These are phyloP conservation scores for Polyporus tsugae DNA, from an alignment of 1,284 basidiomycete genomes.

Conservation along the genomic window DNA sequence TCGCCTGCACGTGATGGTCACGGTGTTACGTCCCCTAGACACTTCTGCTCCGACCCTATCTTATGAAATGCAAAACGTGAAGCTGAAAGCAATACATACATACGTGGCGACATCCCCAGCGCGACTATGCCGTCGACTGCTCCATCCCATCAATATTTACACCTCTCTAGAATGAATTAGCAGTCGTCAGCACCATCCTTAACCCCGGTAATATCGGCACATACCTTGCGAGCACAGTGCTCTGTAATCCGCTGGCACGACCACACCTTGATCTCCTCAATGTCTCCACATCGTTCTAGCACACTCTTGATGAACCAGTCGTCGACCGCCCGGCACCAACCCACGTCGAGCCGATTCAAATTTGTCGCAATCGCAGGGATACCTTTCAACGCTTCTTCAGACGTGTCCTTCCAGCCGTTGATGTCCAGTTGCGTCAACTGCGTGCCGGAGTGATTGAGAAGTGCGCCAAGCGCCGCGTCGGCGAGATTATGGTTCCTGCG, in stretches of 20 bases:
- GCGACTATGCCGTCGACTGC: constrained; percentile 8
- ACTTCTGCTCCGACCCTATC: no score
- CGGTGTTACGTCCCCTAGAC: no score
- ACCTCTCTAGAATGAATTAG: constrained; percentile 45
- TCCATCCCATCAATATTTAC: constrained; percentile 58
- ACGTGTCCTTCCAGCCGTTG: constrained; percentile 78
- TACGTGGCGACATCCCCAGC: no score
- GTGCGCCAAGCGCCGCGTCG: constrained; percentile 63
- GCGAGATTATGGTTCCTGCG: constrained; percentile 70
- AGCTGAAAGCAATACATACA: neutral
- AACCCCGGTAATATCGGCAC: constrained; percentile 4
- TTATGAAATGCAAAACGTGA: neutral
- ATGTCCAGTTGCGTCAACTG: constrained; percentile 75
- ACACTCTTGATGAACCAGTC: constrained; percentile 84
- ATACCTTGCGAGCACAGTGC: constrained; percentile 62
- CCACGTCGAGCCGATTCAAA: constrained; percentile 78
- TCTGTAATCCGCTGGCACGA: constrained; percentile 74
- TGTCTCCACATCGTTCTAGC: constrained; percentile 60
- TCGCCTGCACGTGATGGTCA: no score
- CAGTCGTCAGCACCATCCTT: constrained; percentile 11
- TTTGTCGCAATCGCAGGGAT: constrained; percentile 58
- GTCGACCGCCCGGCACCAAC: constrained; percentile 88
- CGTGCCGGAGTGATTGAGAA: constrained; percentile 77
- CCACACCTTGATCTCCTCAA: constrained; percentile 73
- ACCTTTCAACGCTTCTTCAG: constrained; percentile 60